Evolutionary conservation across 2,329 filamentous ascomycete species (phyloP), one percentile per base, ranked within the genome.

Genomic region (Knoxdaviesia proteae): DNA sequence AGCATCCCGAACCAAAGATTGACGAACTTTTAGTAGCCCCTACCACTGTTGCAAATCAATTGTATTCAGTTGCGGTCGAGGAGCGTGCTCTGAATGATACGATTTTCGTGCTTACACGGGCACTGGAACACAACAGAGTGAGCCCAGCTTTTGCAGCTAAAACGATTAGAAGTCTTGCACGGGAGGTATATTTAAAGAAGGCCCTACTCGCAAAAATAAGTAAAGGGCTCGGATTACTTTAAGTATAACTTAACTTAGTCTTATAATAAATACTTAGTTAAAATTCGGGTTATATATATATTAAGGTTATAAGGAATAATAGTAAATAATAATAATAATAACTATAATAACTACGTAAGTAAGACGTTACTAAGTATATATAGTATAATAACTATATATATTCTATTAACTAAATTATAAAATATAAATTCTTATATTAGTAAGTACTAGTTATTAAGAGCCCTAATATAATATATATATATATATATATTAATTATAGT

Each of bases 11-110:
- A 1, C 86, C 87, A 0, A 74, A 78, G 40, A 80, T 96, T 40
- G 90, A 98, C 56, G 86, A 93, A 46, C 69, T 96, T 34, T 67
- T 98, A 3, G 84, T 94, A n/a, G 84, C 87, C 3, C 86, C 88
- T 1, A 94, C 84, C 0, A 80, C 94, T 1, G 90, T 94, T 5
- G 84, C 82, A 0, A 87, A 88, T 49, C 90, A 98, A 63, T 63
- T 98, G 29, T 98, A 96, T 59, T 77, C 78, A 40, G 66, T 92
- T 2, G 83, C 87, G 32, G 84, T 86, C 1, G 90, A 98, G 55
- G 88, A 94, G 61, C 71, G 80, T 49, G 86, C 82, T 3, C 71
- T 93, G 40, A 80, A 80, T 33, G 88, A 94, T 56, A 81, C 84
- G 3, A 75, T 96, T 48, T 93, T 90, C 54, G 77, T 86, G 47